Evolutionary conservation across 306 rosid species (phyloP).

Genomic region (cucumber (Cucumis sativus)): Cucumber_9930_V3 NC_026657.2:35402001-35402500

Average conservation of each 20-base stretch:
- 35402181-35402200: neutral
- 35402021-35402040: conserved; percentile 83
- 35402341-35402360: neutral
- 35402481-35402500: conserved; percentile 78
- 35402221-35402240: neutral
- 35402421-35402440: conserved; percentile 36
- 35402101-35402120: conserved; percentile 95
- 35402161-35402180: neutral
- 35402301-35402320: neutral
- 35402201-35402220: neutral
- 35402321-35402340: neutral
- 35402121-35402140: conserved; percentile 10
- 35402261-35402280: neutral
- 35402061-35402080: conserved; percentile 68
- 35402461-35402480: conserved; percentile 83
- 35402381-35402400: neutral
- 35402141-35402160: neutral
- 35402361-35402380: neutral
- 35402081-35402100: conserved; percentile 98
- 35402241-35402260: neutral
- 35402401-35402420: neutral
- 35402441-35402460: conserved; percentile 85
- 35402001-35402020: conserved; percentile 71
- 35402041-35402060: conserved; percentile 73
- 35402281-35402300: neutral